A percentile compares a stretch with the other conserved stretches of the same genome.
These are phyloP conservation scores for Pseudozyma thailandica DNA, from an alignment of 1,284 basidiomycete genomes.

Conservation along the genomic window DNA sequence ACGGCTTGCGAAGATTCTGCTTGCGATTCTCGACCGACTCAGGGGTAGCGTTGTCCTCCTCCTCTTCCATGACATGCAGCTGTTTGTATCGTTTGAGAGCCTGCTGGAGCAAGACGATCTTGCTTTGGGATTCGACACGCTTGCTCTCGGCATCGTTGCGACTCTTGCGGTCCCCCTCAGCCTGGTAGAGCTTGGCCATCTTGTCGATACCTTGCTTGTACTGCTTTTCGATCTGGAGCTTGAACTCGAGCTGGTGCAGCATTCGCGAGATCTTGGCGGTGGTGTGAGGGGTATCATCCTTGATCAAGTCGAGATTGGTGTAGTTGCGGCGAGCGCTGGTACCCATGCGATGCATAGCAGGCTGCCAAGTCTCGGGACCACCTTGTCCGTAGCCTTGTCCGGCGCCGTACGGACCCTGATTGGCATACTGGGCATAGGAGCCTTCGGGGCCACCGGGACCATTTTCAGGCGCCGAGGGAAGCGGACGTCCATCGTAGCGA, in stretches of 20 bases:
- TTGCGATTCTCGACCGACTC: conserved; percentile 77
- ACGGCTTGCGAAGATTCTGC: conserved; percentile 88
- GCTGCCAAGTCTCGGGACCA: conserved; percentile 47
- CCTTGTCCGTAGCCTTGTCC: conserved; percentile 16
- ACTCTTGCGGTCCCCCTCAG: conserved; percentile 86
- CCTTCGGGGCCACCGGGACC: conserved; percentile 17
- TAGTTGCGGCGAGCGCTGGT: conserved; percentile 59
- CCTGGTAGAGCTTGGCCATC: conserved; percentile 89
- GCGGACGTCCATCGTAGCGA: conserved; percentile 48
- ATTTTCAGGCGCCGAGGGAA: conserved; percentile 33
- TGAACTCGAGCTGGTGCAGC: conserved; percentile 99
- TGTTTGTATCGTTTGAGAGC: conserved; percentile 97
- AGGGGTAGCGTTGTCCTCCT: conserved; percentile 73
- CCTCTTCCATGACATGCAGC: conserved; percentile 90
- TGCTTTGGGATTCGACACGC: conserved; percentile 91
- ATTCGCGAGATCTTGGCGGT: conserved; percentile 96
- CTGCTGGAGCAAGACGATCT: conserved; percentile 90
- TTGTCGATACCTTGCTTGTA: conserved; percentile 99
- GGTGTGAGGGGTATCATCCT: conserved; percentile 95
- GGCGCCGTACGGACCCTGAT: conserved; percentile 41
- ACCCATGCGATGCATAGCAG: conserved; percentile 56
- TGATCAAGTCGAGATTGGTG: conserved; percentile 80
- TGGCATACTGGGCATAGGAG: conserved; percentile 45
- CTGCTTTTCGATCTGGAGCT: conserved; percentile 96
- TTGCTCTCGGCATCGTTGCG: conserved; percentile 86